Base-by-base conservation (phyloP, 495 filamentous ascomycete species). In the Penicillium cataractarum region DNA sequence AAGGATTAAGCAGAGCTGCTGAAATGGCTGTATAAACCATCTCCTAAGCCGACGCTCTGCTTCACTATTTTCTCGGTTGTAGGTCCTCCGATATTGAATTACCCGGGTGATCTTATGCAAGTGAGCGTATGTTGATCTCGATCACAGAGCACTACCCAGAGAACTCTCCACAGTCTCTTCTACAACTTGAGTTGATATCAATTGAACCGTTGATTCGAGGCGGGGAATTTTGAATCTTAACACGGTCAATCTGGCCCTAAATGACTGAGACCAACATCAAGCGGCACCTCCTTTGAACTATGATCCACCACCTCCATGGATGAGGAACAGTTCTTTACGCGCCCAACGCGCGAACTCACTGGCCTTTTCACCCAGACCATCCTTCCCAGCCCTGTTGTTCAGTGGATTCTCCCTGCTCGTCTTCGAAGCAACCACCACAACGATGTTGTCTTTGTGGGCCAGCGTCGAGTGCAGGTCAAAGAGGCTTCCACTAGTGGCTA, bases 361-460 rank as follows among this genome's bases (percentile, higher is more conserved):
- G 95, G 92, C 1, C 52, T 98, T 31, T 80, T 97, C 29, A 89
- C 91, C 2, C 86, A 83, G 66, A 97, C 94, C 4, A 66, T 96
- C 17, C 74, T 95, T 44, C 82, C 86, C 51, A 96, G 90, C 58
- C 88, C 92, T 1, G 79, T 89, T 24, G 84, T 91, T 61, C 89
- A 90, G 67, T 89, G 85, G 74, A 91, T 97, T 39, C 74, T 97
- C 13, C 93, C 94, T 10, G 91, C 89, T 9, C 85, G 89, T 60
- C 81, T 98, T 54, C 81, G 92, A 46, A 85, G 86, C 58, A 76
- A 79, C 51, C 70, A 83, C 9, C 82, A 86, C 58, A 93, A 96
- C 57, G 93, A 99, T 80, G 90, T 97, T 63, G 88, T 93, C n/a
- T 93, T 97, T 63, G 84, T 99, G 50, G 87, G 90, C 39, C 90